Evolutionary conservation across 805 yeast genomes (phyloP).

Genomic region (Torulaspora delbrueckii): DNA sequence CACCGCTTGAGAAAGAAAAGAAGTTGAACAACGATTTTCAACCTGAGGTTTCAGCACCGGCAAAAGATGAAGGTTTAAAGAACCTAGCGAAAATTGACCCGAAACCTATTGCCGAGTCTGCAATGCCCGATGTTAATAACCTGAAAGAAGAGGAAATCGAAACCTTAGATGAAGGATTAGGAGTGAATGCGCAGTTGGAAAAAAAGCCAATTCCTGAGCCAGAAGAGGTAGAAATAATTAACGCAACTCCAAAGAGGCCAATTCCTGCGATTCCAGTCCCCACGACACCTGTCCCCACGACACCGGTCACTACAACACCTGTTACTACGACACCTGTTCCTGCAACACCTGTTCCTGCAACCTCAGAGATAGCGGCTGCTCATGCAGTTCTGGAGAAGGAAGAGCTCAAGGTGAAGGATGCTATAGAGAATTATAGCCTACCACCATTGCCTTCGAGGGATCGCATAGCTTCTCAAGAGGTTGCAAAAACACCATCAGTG

Average conservation of each 20-base stretch:
- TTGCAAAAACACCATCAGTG: neutral
- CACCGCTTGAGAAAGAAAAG: no score
- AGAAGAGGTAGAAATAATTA: neutral
- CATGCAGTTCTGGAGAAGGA: constrained; percentile 3
- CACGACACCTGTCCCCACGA: neutral
- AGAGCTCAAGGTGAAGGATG: constrained; percentile 7
- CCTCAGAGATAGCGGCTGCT: neutral
- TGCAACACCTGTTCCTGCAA: neutral
- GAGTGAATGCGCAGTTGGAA: neutral
- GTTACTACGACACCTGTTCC: neutral
- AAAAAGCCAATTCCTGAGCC: neutral
- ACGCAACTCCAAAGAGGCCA: neutral
- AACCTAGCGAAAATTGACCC: neutral
- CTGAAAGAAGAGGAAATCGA: neutral
- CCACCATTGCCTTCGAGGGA: constrained; percentile 33
- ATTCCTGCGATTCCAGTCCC: neutral
- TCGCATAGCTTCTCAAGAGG: constrained; percentile 1
- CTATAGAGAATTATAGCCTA: constrained; percentile 10
- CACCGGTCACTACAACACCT: neutral
- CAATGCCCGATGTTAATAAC: neutral
- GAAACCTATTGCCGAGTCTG: neutral
- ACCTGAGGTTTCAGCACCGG: neutral
- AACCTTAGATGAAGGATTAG: neutral
- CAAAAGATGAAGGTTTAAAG: neutral
- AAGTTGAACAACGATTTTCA: neutral